A percentile compares a stretch with the other conserved stretches of the same genome.
phyloP scores from a whole-genome alignment of 257 asterid genomes.

The Solanum dulcamara region DNA sequence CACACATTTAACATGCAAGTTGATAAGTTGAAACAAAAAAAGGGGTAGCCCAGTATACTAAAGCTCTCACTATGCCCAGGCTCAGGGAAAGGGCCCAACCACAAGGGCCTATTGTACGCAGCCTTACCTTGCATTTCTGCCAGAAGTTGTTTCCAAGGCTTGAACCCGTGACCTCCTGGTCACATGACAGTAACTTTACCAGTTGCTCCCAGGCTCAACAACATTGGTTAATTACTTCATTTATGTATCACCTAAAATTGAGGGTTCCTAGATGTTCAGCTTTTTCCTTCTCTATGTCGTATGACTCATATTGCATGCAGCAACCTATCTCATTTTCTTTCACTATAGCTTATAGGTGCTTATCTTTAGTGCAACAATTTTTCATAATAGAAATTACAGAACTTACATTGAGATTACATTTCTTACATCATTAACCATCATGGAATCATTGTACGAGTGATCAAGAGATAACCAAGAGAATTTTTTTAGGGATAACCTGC shows the following conservation, averaged over 20 bases:
- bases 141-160: too few species aligned
- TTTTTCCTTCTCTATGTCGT: not conserved
- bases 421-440: not conserved
- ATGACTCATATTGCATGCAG: not conserved
- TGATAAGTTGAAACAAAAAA: not conserved
- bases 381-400: not conserved
- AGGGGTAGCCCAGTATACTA: too few species aligned
- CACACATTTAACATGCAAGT: not conserved
- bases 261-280: not conserved
- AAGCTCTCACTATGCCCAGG: too few species aligned
- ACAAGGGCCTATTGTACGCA: too few species aligned
- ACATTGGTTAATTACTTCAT: not conserved
- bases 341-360: not conserved
- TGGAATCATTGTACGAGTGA: not conserved
- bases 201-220: too few species aligned
- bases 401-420: not conserved
- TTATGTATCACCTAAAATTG: not conserved
- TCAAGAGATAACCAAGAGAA: not conserved
- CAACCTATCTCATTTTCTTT: not conserved
- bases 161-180: too few species aligned
- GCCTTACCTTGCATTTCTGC: too few species aligned
- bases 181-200: too few species aligned
- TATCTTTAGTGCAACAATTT: not conserved
- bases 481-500: slow-evolving; percentile 42
- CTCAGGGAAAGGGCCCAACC: too few species aligned